Percentiles rank a stretch among this genome's conserved stretches.
Evolutionary conservation across 2,329 filamentous ascomycete species (phyloP).

Genomic region (Aspergillus sergii): DNA sequence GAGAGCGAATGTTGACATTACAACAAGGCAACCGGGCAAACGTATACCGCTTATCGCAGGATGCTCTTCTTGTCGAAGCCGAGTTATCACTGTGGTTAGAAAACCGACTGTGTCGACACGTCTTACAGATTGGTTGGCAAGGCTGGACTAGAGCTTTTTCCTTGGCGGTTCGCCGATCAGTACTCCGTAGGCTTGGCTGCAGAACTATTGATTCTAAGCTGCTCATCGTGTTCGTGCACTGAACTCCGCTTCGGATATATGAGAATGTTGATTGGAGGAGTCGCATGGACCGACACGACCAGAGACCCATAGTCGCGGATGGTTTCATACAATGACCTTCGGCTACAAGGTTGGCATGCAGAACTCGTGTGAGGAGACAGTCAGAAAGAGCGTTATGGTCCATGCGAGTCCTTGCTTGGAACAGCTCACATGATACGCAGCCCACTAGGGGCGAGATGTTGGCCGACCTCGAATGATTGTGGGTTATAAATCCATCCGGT

Average conservation of each 20-base stretch:
- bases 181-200: background rate
- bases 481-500: background rate
- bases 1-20: background rate
- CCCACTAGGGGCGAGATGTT: background rate
- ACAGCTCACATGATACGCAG: background rate
- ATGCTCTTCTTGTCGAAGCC: background rate
- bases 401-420: background rate
- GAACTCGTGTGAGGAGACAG: background rate
- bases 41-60: background rate
- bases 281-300: too few species aligned
- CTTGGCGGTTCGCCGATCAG: background rate
- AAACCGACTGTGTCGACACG: background rate
- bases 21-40: background rate
- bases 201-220: background rate
- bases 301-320: background rate
- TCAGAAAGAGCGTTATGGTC: background rate
- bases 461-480: background rate
- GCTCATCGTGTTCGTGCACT: background rate
- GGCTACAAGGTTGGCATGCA: background rate
- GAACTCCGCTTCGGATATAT: background rate
- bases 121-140: background rate
- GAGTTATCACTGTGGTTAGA: background rate
- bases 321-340: background rate
- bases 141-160: background rate
- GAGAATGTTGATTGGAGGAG: background rate